Evolutionary conservation across 129 eudicot genomes (phyloP).

Genomic region (Saposhnikovia divaricata): DNA sequence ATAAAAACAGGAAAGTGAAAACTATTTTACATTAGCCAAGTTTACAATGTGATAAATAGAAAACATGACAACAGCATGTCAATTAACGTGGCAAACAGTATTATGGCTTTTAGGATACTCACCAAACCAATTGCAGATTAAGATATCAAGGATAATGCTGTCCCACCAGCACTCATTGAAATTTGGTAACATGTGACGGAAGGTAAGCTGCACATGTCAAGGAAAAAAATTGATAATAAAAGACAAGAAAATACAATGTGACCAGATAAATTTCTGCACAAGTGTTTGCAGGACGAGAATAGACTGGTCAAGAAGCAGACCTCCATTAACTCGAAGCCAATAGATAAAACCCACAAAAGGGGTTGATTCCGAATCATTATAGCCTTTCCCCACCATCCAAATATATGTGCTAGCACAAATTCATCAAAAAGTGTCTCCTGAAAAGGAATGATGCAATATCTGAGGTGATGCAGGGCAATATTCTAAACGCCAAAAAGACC

Average conservation of each 20-base stretch:
- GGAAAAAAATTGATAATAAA: neutral
- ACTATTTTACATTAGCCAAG: neutral
- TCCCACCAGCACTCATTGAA: constrained; percentile 99
- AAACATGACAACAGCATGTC: neutral
- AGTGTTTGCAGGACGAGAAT: constrained; percentile 1
- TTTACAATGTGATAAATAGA: neutral
- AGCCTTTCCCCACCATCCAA: constrained; percentile 99
- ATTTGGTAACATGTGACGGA: constrained; percentile 96
- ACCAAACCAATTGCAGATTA: constrained; percentile 99
- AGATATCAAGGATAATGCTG: constrained; percentile 88
- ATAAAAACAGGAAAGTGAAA: neutral
- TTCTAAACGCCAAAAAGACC: neutral
- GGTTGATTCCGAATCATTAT: constrained; percentile 99
- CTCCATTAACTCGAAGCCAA: constrained; percentile 97
- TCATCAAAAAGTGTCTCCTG: constrained; percentile 94
- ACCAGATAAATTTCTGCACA: neutral
- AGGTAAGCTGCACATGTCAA: constrained; percentile 68
- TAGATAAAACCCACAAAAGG: constrained; percentile 87
- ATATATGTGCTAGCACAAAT: constrained; percentile 84
- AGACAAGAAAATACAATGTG: neutral
- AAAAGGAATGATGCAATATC: constrained; percentile 16
- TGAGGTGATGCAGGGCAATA: constrained; percentile 1
- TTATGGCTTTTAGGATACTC: constrained; percentile 12
- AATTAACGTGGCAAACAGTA: neutral
- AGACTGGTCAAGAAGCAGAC: constrained; percentile 28